Base-by-base conservation (phyloP, 2,329 filamentous ascomycete species). In the Sclerotinia minor region DNA sequence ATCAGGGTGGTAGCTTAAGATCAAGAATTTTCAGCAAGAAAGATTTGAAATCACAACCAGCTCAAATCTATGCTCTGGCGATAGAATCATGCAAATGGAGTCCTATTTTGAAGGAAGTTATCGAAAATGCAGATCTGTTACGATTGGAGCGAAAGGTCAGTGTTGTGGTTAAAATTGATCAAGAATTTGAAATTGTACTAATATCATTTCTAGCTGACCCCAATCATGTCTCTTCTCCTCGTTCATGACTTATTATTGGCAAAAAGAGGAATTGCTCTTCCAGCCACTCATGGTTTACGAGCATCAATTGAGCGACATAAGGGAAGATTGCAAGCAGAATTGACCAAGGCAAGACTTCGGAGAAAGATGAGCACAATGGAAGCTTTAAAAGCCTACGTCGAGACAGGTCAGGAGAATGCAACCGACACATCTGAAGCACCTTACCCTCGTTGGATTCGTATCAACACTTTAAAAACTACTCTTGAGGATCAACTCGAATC, bases 11-110 rank as follows among this genome's bases (percentile, higher is more conserved):
- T 24, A 97, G 92, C 35, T 84, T 98, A 71, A 97, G 96, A 79
- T 92, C 92, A 9, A 84, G 92, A 47, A 87, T 98, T 55, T 98
- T 95, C 78, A 83, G 83, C 68, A 89, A 88, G 70, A 90, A 90
- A 73, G 82, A 84, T 9, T 80, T 92, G 72, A 96, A 94, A 76
- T 93, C 91, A 21, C 85, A 89, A 3, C 89, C 90, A 0, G 89
- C 89, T 15, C 92, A 96, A 76, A 83, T 98, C 9, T 98, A 95
- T 77, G 95, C 95, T 11, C 82, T 99, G 47, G 90, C 93, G 29
- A 85, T 90, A 29, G 94, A 98, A 79, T 88, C 92, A 1, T 89
- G 90, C 73, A 98, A 97, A 87, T 97, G 94, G 92, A 95, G 94
- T 74, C 78, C 83, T 4, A 83, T 97, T 3, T 80, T 99, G 59